Conservation (phyloP, 768 basidiomycete genomes). For the Termitomyces sp. region DNA sequence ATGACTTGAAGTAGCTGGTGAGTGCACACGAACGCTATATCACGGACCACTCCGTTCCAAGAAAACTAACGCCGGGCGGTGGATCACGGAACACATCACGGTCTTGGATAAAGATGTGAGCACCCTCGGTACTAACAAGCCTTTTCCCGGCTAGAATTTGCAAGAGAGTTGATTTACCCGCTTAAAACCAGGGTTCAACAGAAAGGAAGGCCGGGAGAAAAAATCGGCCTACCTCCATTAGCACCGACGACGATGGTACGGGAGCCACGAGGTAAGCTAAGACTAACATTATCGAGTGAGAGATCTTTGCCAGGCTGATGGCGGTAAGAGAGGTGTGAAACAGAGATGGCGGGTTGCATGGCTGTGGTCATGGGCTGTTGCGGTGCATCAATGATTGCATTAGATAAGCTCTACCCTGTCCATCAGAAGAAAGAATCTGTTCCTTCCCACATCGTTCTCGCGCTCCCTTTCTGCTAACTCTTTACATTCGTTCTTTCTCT, state of each 20-base stretch:
- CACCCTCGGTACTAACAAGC: constrained; percentile 47
- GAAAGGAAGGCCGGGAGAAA: constrained; percentile 5
- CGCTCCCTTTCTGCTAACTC: constrained; percentile 14
- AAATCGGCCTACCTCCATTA: constrained; percentile 72
- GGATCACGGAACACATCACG: constrained; percentile 88
- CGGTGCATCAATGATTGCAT: constrained; percentile 12
- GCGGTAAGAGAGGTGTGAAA: constrained; percentile 50
- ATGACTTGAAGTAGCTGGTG: constrained; percentile 3
- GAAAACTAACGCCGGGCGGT: constrained; percentile 75
- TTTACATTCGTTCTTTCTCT: constrained; percentile 23
- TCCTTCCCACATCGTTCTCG: constrained; percentile 9
- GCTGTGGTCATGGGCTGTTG: not conserved
- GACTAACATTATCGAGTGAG: constrained; percentile 58
- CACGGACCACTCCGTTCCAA: constrained; percentile 89
- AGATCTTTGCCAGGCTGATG: constrained; percentile 38
- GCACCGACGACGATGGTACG: constrained; percentile 87
- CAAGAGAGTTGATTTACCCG: constrained; percentile 94
- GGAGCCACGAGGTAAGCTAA: constrained; percentile 67
- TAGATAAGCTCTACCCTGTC: constrained; percentile 2
- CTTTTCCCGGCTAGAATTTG: constrained; percentile 92
- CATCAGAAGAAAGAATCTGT: constrained; percentile 1
- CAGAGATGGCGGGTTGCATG: constrained; percentile 31
- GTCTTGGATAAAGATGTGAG: constrained; percentile 67
- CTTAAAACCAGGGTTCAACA: constrained; percentile 27
- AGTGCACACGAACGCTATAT: constrained; percentile 8